Base-by-base conservation (phyloP, 768 basidiomycete species). In the Podaxis sp. region DNA sequence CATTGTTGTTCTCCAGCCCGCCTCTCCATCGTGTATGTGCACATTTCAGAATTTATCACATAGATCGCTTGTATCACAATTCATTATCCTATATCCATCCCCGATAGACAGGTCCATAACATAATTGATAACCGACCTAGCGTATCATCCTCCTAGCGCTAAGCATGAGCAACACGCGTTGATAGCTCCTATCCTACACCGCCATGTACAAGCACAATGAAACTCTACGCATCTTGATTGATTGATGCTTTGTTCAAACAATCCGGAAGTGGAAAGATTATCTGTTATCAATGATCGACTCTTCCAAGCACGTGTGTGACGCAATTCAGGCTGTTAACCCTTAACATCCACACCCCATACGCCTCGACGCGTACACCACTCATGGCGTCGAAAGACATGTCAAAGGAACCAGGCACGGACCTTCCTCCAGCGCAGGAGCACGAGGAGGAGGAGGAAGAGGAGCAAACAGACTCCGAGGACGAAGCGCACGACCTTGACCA, bases 221-320 rank as follows among this genome's bases (percentile, higher is more conserved):
- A 33, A 33, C 33, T 33, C 33, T 8, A 10, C 6, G 10, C 33
- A 10, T 33, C 33, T 33, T 10, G 33, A 33, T 33, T 10, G 33
- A 8, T 33, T 33, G 33, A 10, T 10, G 33, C 41, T 44, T 44
- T 8, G 4, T 15, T 44, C 13, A 6, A n/a, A 8, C 22, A 20
- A 49, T n/a, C 20, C 22, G 2, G 20, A 22, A 49, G 20, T 13
- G 5, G 20, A 20, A 50, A 37, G 36, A 50, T 60, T 36, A 51
- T 51, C 49, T 60, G 58, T 60, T 60, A 60, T 60, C 58, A 60
- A 51, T 51, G 37, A 60, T 60, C 24, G 11, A 13, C 24, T 7
- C 28, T 7, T 24, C 37, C n/a, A 28, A 28, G 22, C 49, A 46
- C 26, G 56, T 46, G 56, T 51, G 58, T 52, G 49, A 50, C 58